Base-by-base conservation (phyloP, 257 asterid species). In the Parsonsia alboflavescens region DNA sequence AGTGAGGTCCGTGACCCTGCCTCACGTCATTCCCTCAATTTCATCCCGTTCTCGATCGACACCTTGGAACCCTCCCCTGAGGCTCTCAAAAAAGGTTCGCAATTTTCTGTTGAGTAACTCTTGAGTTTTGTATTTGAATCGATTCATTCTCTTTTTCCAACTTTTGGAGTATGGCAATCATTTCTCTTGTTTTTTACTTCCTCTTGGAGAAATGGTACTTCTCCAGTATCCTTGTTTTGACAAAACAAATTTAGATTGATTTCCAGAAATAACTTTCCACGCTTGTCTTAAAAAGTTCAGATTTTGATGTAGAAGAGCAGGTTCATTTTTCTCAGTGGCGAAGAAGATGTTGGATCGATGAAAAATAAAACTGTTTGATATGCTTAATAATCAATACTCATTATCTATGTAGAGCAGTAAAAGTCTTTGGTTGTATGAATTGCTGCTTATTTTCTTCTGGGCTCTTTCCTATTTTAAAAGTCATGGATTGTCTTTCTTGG, bases 1-100 rank as follows among this genome's bases (percentile, higher is more conserved):
- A 46, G 63, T 59, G 99, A 92, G 81, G 85, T 95, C 68, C 93
- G 99, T 64, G 99, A 92, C 76, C 92, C 96, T 0, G 73, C 88
- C 69, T 95, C 98, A 10, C 93, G 98, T n/a, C 98, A 88, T 77
- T 81, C 94, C 66, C 96, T 95, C 80, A 85, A 84, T 71, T 82
- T 92, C 72, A 83, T 95, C 59, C 99, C 99, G 5, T 92, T 95
- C 77, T 76, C 87, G 21, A 86, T 92, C 16, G 97, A 92, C 63
- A 88, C 89, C 9, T 78, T 88, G 77, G 97, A 92, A 66, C 98
- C 99, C 0, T 81, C 93, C 6, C 91, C 96, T 58, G 94, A 90
- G 41, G 76, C 96, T 49, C 85, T 95, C 7, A 88, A 84, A 56
- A 92, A 89, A 84, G 98, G 98, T 92, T 16, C 36, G 42, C 19